Evolutionary conservation across 306 rosid species (phyloP).

Genomic region (Trichosanthes truncata): DNA sequence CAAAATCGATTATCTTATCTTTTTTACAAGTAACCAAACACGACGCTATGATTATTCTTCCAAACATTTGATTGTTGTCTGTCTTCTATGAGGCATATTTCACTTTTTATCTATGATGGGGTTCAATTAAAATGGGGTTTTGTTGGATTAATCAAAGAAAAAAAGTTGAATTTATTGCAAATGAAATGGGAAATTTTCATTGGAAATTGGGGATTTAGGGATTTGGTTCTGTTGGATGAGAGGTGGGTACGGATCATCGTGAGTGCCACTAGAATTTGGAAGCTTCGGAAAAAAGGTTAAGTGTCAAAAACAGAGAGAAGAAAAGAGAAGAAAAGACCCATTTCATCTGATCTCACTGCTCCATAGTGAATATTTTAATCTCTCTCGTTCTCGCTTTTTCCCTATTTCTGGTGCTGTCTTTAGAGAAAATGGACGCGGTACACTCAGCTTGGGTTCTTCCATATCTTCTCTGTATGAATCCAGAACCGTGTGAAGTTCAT

Average conservation of each 20-base stretch:
- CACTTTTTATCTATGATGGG: background rate
- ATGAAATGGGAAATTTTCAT: background rate
- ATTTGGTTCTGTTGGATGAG: background rate
- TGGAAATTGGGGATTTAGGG: background rate
- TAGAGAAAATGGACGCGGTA: background rate
- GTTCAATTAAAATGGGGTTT: background rate
- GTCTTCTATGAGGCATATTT: background rate
- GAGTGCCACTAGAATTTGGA: constrained; percentile 37
- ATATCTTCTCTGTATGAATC: constrained; percentile 4
- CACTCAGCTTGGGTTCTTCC: background rate
- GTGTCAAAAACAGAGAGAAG: background rate
- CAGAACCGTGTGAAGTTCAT: background rate
- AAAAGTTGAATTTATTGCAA: background rate
- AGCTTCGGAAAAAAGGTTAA: constrained; percentile 24
- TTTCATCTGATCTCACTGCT: constrained; percentile 2
- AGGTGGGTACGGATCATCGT: constrained; percentile 1
- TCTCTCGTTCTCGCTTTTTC: background rate
- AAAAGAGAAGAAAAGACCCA: background rate
- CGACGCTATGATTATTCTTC: background rate
- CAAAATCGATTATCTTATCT: background rate
- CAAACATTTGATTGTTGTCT: background rate
- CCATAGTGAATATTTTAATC: background rate
- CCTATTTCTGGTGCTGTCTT: background rate
- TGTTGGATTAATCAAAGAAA: background rate
- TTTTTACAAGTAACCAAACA: background rate